These are phyloP conservation scores for Saturnispora galanensis DNA, from an alignment of 805 yeast species.

Conservation along the genomic window DNA sequence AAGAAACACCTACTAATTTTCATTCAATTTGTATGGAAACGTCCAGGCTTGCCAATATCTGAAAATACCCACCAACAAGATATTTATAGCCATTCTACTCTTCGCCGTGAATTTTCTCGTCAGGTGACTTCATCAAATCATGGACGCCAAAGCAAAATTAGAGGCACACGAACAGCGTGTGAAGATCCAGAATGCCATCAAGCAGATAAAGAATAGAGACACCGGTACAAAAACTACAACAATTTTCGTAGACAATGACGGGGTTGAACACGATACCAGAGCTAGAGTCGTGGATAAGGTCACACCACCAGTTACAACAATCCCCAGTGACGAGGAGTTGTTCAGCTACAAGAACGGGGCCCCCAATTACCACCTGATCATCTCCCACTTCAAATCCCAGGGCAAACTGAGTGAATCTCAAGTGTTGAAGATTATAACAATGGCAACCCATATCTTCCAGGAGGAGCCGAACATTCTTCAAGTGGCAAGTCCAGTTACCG, in stretches of 20 bases:
- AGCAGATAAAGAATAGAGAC: constrained; percentile 18
- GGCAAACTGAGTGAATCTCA: constrained; percentile 72
- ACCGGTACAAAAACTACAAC: constrained; percentile 27
- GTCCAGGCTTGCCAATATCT: no score
- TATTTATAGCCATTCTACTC: neutral
- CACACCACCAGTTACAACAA: constrained; percentile 52
- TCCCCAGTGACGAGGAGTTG: constrained; percentile 61
- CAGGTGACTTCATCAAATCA: neutral
- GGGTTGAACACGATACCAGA: constrained; percentile 42
- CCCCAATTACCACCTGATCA: constrained; percentile 66
- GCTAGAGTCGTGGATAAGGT: constrained; percentile 51
- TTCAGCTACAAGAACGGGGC: constrained; percentile 48
- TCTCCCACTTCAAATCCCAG: constrained; percentile 66
- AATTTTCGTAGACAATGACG: constrained; percentile 45
- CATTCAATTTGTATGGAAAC: no score
- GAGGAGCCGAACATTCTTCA: constrained; percentile 70
- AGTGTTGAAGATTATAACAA: constrained; percentile 51
- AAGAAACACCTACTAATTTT: no score
- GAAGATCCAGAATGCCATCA: constrained; percentile 38
- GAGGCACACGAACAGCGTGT: constrained; percentile 34
- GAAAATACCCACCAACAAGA: neutral
- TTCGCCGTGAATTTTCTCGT: no score
- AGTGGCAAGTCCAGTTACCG: constrained; percentile 88
- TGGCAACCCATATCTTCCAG: constrained; percentile 54
- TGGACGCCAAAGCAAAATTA: constrained; percentile 14